Percentiles rank a stretch among this genome's conserved stretches.
Evolutionary conservation across 2,329 filamentous ascomycete genomes (phyloP).

Genomic region (Metarhizium robertsii): DNA sequence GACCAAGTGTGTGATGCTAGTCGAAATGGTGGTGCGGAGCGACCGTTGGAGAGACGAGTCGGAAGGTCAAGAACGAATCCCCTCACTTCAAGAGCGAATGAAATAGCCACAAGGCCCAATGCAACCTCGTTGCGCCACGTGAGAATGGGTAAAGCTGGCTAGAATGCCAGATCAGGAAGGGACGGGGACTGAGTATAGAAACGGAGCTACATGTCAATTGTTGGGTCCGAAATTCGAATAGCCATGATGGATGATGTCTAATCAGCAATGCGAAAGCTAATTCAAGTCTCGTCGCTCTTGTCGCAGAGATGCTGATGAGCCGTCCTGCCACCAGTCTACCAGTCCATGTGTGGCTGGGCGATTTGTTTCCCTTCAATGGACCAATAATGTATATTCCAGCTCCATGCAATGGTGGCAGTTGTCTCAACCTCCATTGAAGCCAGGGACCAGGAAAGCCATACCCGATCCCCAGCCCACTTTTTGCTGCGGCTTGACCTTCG

Average conservation of each 20-base stretch:
- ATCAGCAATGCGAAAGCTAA: too few relatives aligned
- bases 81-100: neutral
- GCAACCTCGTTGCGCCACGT: conserved; percentile 1
- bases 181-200: too few relatives aligned
- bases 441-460: too few relatives aligned
- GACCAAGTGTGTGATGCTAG: neutral
- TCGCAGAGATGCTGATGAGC: neutral
- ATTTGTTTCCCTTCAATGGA: neutral
- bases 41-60: neutral
- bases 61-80: neutral
- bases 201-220: too few relatives aligned
- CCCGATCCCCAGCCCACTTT: too few relatives aligned
- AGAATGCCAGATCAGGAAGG: neutral
- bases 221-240: too few relatives aligned
- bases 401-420: too few relatives aligned
- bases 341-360: neutral
- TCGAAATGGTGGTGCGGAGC: conserved; percentile 1
- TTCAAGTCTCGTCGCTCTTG: neutral
- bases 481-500: too few relatives aligned
- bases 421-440: too few relatives aligned
- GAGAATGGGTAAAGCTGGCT: neutral
- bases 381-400: too few relatives aligned
- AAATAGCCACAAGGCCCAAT: neutral
- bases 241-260: too few relatives aligned
- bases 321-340: neutral